These are phyloP conservation scores for Malassezia furfur DNA, from an alignment of 1,284 basidiomycete species.

Conservation along the genomic window DNA sequence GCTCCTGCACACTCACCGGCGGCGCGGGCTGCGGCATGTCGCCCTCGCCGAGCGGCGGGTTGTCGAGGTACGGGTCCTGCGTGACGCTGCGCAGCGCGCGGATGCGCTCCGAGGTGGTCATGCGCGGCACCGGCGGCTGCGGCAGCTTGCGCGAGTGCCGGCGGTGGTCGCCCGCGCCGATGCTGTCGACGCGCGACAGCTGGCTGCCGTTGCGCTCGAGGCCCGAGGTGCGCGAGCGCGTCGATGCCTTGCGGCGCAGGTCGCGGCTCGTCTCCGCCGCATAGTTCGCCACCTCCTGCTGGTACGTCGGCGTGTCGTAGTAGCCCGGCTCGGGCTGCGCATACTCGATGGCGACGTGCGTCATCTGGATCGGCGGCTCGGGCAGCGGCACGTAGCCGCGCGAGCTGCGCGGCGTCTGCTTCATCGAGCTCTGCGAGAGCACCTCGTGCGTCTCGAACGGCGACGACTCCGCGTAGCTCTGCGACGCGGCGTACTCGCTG, in stretches of 20 bases:
- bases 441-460: slow-evolving; percentile 7
- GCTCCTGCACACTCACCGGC: background rate
- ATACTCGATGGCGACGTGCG: background rate
- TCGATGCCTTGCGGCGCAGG: background rate
- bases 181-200: slow-evolving; percentile 16
- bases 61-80: background rate
- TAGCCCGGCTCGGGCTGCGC: background rate
- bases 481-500: background rate
- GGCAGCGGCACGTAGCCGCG: slow-evolving; percentile 12
- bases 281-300: background rate
- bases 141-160: slow-evolving; percentile 4
- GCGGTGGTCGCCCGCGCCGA: slow-evolving; percentile 16
- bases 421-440: background rate
- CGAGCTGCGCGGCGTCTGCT: background rate
- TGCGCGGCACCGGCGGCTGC: background rate
- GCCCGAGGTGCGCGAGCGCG: background rate
- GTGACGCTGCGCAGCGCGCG: slow-evolving; percentile 3
- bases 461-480: background rate
- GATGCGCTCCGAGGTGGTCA: slow-evolving; percentile 12
- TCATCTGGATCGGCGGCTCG: slow-evolving; percentile 4
- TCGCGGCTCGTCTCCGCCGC: background rate
- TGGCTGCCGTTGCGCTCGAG: slow-evolving; percentile 1
- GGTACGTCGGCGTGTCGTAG: background rate
- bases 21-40: background rate
- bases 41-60: background rate